Evolutionary conservation across 1,284 basidiomycete species (phyloP), one percentile per base, ranked within the genome.

Genomic region (Psilocybe mexicana): DNA sequence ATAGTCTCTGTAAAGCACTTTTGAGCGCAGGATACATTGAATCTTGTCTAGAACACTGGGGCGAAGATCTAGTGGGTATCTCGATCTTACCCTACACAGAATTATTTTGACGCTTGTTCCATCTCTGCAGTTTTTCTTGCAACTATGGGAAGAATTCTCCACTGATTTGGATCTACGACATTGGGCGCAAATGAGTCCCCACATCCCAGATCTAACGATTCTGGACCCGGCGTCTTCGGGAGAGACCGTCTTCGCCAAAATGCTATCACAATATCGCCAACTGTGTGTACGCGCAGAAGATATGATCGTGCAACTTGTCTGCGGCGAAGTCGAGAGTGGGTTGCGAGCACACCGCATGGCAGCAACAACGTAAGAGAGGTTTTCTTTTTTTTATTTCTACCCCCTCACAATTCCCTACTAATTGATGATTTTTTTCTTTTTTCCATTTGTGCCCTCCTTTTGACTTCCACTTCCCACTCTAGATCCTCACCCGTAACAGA

Each of bases 81-180:
- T 23, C 61, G 55, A 38, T 55, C 46, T 43, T 47, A 12, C 46
- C 53, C 47, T 53, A 23, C 36, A 30, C 7, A 26, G 59, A 36
- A 36, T 54, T 33, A 33, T 33, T 8, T 54, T 55, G 35, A 60
- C 30, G 33, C 23, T 14, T 33, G 30, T 1, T 33, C 30, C 30
- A 52, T 24, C 18, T 35, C 38, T 52, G 11, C 66, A 96, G 92
- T 94, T 94, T 74, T 96, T 96, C 77, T 76, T 96, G 8, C 92
- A 94, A 70, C 74, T 97, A 43, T 93, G 90, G 85, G 76, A 84
- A 4, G 91, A 94, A 65, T 88, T 96, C 63, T 82, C 84, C 63
- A 78, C 74, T 47, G 78, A 79, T 43, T 75, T 80, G 2, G 74
- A 77, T 28, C 74, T 90, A n/a, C 82, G 85, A 33, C 74, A 75